Conservation (phyloP, 148 eudicot genomes). For the Heliosperma pusillum region DNA sequence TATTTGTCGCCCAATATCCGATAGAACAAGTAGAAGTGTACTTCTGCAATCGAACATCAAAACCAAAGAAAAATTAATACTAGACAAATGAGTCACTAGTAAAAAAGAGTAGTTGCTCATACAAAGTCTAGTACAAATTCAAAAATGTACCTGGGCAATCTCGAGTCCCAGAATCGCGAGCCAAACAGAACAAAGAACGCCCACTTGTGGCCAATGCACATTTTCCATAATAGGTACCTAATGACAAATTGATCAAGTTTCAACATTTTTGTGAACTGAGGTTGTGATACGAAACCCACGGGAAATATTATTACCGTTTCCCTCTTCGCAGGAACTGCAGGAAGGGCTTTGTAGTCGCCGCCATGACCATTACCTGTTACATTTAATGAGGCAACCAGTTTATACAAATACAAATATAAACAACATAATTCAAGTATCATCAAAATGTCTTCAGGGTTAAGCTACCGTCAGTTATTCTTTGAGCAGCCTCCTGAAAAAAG, state of each 20-base stretch:
- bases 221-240: constrained; percentile 39
- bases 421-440: neutral
- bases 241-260: constrained; percentile 13
- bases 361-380: constrained; percentile 12
- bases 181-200: constrained; percentile 49
- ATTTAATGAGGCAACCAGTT: neutral
- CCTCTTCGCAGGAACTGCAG: constrained; percentile 27
- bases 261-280: neutral
- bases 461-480: constrained; percentile 35
- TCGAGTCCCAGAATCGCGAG: constrained; percentile 42
- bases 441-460: neutral
- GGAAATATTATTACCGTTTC: constrained; percentile 14
- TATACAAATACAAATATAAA: neutral
- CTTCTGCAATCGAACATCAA: constrained; percentile 33
- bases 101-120: too few relatives aligned
- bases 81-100: constrained; percentile 8
- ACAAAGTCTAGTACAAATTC: neutral
- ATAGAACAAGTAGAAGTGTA: constrained; percentile 45
- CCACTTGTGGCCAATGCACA: constrained; percentile 46
- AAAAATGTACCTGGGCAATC: constrained; percentile 34
- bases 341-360: constrained; percentile 31
- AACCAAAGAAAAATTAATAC: neutral
- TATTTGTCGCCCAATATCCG: constrained; percentile 43
- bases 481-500: constrained; percentile 45
- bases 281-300: neutral